These are phyloP conservation scores for Fusarium continuum DNA, from an alignment of 2,329 filamentous ascomycete genomes.

Conservation along the genomic window DNA sequence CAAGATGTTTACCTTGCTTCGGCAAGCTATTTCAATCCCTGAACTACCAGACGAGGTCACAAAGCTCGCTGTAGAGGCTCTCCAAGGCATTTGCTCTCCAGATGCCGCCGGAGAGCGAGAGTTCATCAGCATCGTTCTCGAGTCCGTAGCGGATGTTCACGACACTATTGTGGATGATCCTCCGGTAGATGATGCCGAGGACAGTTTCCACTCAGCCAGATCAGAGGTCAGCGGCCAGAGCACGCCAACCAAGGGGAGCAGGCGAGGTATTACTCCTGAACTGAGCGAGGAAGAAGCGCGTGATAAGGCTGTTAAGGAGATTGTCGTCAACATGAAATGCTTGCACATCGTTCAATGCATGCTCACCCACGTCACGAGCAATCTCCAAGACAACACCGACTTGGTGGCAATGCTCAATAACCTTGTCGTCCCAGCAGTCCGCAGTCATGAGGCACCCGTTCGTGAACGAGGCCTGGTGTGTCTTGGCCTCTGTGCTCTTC, in stretches of 20 bases:
- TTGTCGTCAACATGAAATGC: conserved; percentile 98
- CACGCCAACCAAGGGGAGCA: conserved; percentile 60
- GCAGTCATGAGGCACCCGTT: conserved; percentile 91
- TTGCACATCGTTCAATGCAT: conserved; percentile 97
- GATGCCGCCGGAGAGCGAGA: conserved; percentile 79
- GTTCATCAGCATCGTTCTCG: conserved; percentile 85
- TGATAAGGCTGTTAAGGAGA: conserved; percentile 84
- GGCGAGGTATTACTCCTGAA: conserved; percentile 53
- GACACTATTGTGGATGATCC: conserved; percentile 85
- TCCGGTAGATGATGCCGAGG: conserved; percentile 64
- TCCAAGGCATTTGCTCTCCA: conserved; percentile 83
- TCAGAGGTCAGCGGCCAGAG: conserved; percentile 81
- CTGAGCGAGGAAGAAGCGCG: conserved; percentile 72
- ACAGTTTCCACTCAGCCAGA: conserved; percentile 91
- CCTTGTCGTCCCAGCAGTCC: conserved; percentile 91
- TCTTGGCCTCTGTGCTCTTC: conserved; percentile 87
- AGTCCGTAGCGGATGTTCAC: conserved; percentile 95
- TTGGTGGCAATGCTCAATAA: conserved; percentile 99
- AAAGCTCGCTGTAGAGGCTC: conserved; percentile 82
- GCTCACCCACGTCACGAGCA: conserved; percentile 90
- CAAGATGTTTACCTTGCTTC: conserved; percentile 93
- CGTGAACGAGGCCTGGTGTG: conserved; percentile 90
- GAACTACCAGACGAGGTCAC: conserved; percentile 93
- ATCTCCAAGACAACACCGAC: conserved; percentile 87
- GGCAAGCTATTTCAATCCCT: conserved; percentile 84